These are phyloP conservation scores for Thielaviopsis ethacetica DNA, from an alignment of 2,329 filamentous ascomycete species.

Conservation along the genomic window DNA sequence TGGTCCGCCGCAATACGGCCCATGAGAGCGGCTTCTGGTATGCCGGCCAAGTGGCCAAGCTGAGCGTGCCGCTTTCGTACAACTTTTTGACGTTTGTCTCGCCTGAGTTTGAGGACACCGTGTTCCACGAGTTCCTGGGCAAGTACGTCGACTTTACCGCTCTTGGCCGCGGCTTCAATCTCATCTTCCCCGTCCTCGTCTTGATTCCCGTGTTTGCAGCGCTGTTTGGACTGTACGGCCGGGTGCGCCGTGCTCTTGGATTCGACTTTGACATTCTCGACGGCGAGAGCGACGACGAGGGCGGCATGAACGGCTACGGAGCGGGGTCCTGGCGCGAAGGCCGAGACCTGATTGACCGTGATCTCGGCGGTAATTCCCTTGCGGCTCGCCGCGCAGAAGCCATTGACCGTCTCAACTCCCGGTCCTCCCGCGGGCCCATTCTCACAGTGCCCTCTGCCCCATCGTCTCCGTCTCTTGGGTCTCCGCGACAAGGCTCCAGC, in stretches of 20 bases:
- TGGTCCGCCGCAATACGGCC: slow-evolving; percentile 82
- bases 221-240: slow-evolving; percentile 77
- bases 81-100: slow-evolving; percentile 91
- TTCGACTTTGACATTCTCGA: slow-evolving; percentile 61
- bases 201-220: slow-evolving; percentile 73
- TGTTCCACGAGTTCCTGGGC: slow-evolving; percentile 79
- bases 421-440: slow-evolving; percentile 22
- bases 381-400: slow-evolving; percentile 31
- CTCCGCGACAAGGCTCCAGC: slow-evolving; percentile 15
- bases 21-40: slow-evolving; percentile 95
- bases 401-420: slow-evolving; percentile 16
- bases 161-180: slow-evolving; percentile 69
- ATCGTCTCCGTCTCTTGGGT: not conserved
- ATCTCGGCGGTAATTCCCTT: slow-evolving; percentile 50
- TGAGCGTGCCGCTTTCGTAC: slow-evolving; percentile 85
- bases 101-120: slow-evolving; percentile 51
- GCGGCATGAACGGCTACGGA: slow-evolving; percentile 49
- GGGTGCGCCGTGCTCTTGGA: slow-evolving; percentile 58
- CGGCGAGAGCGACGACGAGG: slow-evolving; percentile 48
- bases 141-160: slow-evolving; percentile 67
- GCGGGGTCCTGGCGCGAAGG: slow-evolving; percentile 84
- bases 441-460: slow-evolving; percentile 29
- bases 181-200: slow-evolving; percentile 76
- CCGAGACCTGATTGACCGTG: slow-evolving; percentile 73
- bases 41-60: slow-evolving; percentile 74